Conservation (phyloP, 768 basidiomycete species). For the Lyophyllum shimeji region DNA sequence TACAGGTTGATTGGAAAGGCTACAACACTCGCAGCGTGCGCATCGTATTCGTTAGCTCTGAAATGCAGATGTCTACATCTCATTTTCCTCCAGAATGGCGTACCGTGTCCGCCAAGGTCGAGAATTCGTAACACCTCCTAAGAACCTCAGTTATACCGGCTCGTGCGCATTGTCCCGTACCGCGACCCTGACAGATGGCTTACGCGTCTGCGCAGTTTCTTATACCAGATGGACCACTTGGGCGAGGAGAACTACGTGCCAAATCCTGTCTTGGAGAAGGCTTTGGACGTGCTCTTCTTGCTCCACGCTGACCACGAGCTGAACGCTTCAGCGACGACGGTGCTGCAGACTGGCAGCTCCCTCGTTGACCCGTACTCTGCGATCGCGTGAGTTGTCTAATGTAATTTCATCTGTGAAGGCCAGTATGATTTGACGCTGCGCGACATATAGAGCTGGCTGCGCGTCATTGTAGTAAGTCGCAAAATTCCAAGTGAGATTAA, state of each 20-base stretch:
- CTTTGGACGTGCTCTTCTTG: conserved; percentile 85
- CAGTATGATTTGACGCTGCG: background rate
- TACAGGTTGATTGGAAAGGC: conserved; percentile 87
- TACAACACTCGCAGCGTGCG: conserved; percentile 83
- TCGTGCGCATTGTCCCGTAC: conserved; percentile 49
- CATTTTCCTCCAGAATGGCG: conserved; percentile 62
- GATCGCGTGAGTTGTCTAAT: conserved; percentile 55
- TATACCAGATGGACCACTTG: conserved; percentile 89
- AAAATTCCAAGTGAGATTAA: background rate
- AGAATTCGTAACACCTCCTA: conserved; percentile 82
- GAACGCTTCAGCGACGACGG: conserved; percentile 84
- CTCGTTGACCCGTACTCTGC: conserved; percentile 91
- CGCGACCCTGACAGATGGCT: background rate
- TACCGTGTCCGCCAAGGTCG: conserved; percentile 91
- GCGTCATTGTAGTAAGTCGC: conserved; percentile 80
- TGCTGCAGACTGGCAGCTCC: conserved; percentile 85
- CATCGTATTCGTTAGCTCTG: conserved; percentile 4
- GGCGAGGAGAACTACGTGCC: conserved; percentile 73
- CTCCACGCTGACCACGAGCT: conserved; percentile 91
- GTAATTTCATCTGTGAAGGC: background rate
- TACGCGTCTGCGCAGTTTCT: conserved; percentile 49
- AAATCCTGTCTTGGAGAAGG: conserved; percentile 83
- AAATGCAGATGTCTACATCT: background rate
- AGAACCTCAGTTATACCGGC: conserved; percentile 80
- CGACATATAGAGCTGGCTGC: conserved; percentile 63